Percentiles rank a stretch among this genome's conserved stretches.
phyloP scores from a whole-genome alignment of 306 rosid genomes.

The Dalbergia cochinchinensis region DNA sequence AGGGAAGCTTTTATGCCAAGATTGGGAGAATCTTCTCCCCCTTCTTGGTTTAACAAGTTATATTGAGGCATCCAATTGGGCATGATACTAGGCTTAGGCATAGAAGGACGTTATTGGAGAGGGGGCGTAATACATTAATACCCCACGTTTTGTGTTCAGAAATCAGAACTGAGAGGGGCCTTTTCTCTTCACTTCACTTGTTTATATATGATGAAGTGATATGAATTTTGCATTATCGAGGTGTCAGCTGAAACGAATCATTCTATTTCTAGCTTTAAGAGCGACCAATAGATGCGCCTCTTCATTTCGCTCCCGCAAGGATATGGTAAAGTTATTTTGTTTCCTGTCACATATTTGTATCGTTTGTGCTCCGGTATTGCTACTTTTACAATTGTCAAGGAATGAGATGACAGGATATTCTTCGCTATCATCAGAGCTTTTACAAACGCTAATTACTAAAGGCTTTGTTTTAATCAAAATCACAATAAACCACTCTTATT shows the following conservation, averaged over 20 bases:
- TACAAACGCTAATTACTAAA: background rate
- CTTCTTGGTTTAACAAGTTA: slow-evolving; percentile 66
- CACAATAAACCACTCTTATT: background rate
- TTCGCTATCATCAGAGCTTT: background rate
- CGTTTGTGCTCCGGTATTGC: background rate
- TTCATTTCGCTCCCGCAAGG: background rate
- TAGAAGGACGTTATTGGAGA: background rate
- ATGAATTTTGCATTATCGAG: slow-evolving; percentile 22
- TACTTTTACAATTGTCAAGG: background rate
- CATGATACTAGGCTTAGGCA: background rate
- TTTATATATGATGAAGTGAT: slow-evolving; percentile 1
- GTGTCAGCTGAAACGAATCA: background rate
- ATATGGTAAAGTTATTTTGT: background rate
- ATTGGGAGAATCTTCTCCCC: slow-evolving; percentile 64
- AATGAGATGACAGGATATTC: background rate
- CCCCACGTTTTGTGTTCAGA: background rate
- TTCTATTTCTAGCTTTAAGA: too few relatives aligned
- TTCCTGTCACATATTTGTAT: background rate
- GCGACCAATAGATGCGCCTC: too few relatives aligned
- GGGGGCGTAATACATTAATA: background rate
- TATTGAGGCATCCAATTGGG: slow-evolving; percentile 42
- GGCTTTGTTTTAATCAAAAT: background rate
- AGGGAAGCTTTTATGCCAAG: slow-evolving; percentile 75
- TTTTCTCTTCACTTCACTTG: background rate
- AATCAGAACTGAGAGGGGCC: background rate